Evolutionary conservation across 768 basidiomycete species (phyloP), one percentile per base, ranked within the genome.

Genomic region (Panus rudis): DNA sequence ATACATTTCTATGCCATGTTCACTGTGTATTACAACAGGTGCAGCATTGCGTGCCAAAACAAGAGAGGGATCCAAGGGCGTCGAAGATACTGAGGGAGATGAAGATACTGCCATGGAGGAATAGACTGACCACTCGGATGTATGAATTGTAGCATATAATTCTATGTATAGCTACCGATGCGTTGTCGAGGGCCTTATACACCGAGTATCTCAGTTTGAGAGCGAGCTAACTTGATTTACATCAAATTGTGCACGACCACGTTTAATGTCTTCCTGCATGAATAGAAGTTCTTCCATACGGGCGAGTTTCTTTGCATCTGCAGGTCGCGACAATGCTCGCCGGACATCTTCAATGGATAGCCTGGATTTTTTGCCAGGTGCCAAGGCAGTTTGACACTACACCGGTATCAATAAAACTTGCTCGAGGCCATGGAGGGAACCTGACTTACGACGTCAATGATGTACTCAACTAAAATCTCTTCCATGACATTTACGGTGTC

Each of bases 251-350:
- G 79, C 80, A 34, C 84, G 76, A 4, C 89, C 91, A 7, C 89
- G 79, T 59, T 91, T 88, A 63, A 93, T 92, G 54, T 92, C 91
- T 58, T 91, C 89, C 59, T 92, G 88, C 84, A 92, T 90, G 68
- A 90, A 91, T 25, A 93, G 58, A 26, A 94, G 64, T 58, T 94
- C 92, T 60, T 94, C 91, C 79, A 93, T 82, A 43, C 92, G 73
- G 14, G 91, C 90, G 19, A 93, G 74, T 60, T 93, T 93, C 64
- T 92, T 92, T 24, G 86, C 82, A 55, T 93, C 92, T n/a, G 86
- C 85, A 3, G 86, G 83, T 38, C 81, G 71, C 21, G 88, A 87
- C 19, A 94, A 66, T 6, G 78, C 85, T 46, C 83, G 76, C 20
- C 88, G 75, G 38, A 94, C 67, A 57, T 93, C 92, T 55, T 94